These are phyloP conservation scores for Candolleomyces efflorescens DNA, from an alignment of 768 basidiomycete species.

Conservation along the genomic window DNA sequence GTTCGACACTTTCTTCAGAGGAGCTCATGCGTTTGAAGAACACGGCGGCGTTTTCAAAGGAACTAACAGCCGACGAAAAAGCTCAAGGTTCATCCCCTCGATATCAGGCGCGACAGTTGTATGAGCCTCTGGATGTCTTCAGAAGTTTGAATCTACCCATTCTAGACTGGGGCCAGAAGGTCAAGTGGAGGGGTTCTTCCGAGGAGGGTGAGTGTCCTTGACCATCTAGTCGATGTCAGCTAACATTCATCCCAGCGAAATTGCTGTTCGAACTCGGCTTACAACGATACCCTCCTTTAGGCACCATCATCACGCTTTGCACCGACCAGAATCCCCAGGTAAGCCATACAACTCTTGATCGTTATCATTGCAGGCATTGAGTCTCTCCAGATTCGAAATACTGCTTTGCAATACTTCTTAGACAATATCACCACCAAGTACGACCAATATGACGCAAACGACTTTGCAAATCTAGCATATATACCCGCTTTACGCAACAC, in stretches of 20 bases:
- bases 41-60: constrained; percentile 79
- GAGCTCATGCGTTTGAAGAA: constrained; percentile 46
- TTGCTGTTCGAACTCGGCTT: constrained; percentile 73
- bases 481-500: constrained; percentile 66
- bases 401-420: constrained; percentile 78
- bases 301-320: constrained; percentile 64
- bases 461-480: constrained; percentile 61
- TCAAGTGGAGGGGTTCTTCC: constrained; percentile 76
- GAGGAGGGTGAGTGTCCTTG: constrained; percentile 67
- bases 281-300: constrained; percentile 62
- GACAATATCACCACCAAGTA: constrained; percentile 67
- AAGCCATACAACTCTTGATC: background rate
- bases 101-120: constrained; percentile 68
- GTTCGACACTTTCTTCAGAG: constrained; percentile 42
- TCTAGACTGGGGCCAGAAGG: constrained; percentile 79
- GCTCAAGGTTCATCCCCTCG: constrained; percentile 36
- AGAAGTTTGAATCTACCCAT: constrained; percentile 74
- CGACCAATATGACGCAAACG: constrained; percentile 48
- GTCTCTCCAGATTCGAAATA: constrained; percentile 34
- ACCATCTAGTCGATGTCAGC: constrained; percentile 1
- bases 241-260: constrained; percentile 49
- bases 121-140: constrained; percentile 76
- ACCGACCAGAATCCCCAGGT: constrained; percentile 46
- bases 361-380: background rate
- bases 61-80: constrained; percentile 26